These are phyloP conservation scores for Geotrichum bryndzae DNA, from an alignment of 1,139 yeast species.

Conservation along the genomic window DNA sequence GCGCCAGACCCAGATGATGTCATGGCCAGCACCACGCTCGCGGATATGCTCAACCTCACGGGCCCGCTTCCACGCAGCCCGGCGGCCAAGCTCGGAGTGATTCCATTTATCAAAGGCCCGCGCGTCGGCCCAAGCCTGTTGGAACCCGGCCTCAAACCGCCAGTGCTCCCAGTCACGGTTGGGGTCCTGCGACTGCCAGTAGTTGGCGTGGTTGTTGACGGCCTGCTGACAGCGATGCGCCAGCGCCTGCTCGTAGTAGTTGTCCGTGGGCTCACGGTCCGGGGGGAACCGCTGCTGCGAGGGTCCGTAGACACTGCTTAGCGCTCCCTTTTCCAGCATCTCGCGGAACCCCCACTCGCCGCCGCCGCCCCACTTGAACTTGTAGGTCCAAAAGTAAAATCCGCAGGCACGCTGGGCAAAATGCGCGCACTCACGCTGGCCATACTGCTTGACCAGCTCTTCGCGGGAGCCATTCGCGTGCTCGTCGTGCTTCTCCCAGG, in stretches of 20 bases:
- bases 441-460: conserved; percentile 40
- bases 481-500: conserved; percentile 57
- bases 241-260: conserved; percentile 33
- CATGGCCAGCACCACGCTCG: conserved; percentile 47
- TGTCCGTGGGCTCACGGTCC: conserved; percentile 12
- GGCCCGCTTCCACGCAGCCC: conserved; percentile 56
- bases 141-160: conserved; percentile 72
- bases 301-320: conserved; percentile 20
- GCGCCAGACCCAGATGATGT: conserved; percentile 76
- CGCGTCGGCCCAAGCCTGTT: conserved; percentile 69
- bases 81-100: conserved; percentile 69
- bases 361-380: conserved; percentile 82
- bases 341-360: conserved; percentile 94
- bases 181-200: conserved; percentile 61
- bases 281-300: conserved; percentile 7
- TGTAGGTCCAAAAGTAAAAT: conserved; percentile 83
- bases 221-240: conserved; percentile 41
- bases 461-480: conserved; percentile 34
- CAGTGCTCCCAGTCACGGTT: conserved; percentile 70
- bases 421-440: conserved; percentile 40
- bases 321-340: conserved; percentile 62
- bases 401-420: conserved; percentile 57
- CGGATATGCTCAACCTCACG: conserved; percentile 54
- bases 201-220: conserved; percentile 47
- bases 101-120: conserved; percentile 59